Percentiles rank a stretch among this genome's conserved stretches.
Evolutionary conservation across 495 filamentous ascomycete genomes (phyloP).

Genomic region (Annulohypoxylon nitens): DNA sequence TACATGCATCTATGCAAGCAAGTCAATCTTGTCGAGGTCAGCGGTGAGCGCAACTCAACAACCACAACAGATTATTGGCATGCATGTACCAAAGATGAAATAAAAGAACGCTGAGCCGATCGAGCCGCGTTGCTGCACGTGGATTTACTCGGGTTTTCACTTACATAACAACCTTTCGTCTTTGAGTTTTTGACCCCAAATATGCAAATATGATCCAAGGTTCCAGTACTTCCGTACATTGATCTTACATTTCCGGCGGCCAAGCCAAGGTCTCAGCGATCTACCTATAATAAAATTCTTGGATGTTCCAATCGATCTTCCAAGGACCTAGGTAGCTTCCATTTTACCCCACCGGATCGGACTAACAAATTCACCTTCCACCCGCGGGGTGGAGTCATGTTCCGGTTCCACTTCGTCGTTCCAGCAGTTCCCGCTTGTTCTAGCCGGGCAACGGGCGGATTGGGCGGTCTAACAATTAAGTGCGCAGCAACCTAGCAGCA

Average conservation of each 20-base stretch:
- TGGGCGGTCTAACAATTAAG: constrained; percentile 1
- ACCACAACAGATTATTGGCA: not conserved
- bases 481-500: too few species aligned
- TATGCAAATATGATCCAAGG: not conserved
- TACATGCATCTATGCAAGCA: constrained; percentile 18
- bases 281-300: too few species aligned
- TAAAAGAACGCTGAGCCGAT: constrained; percentile 16
- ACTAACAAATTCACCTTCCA: constrained; percentile 30
- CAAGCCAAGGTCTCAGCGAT: not conserved
- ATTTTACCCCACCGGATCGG: constrained; percentile 32
- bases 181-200: constrained; percentile 2
- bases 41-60: constrained; percentile 11
- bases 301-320: constrained; percentile 8
- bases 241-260: not conserved
- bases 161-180: constrained; percentile 34
- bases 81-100: constrained; percentile 4
- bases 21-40: constrained; percentile 17
- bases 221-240: constrained; percentile 8
- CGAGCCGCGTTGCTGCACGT: constrained; percentile 34
- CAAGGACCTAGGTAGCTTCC: not conserved
- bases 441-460: constrained; percentile 18
- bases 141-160: constrained; percentile 34
- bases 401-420: not conserved
- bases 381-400: constrained; percentile 7
- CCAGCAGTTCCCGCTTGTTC: not conserved